Percentiles rank a stretch among this genome's conserved stretches.
Evolutionary conservation across 2,329 filamentous ascomycete species (phyloP).

Genomic region (Trichoderma sp.): DNA sequence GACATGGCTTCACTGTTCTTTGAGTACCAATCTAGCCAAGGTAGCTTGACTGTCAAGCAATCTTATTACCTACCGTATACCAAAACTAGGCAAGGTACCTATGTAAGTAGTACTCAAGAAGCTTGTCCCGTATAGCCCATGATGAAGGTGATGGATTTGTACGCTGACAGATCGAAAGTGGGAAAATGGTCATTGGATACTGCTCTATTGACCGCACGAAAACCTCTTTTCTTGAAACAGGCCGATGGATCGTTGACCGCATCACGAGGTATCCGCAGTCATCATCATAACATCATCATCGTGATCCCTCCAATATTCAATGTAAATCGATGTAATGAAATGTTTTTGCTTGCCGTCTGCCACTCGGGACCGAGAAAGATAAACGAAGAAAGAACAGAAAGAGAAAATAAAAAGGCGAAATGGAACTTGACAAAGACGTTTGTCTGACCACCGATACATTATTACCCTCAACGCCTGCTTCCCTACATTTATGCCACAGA

Average conservation of each 20-base stretch:
- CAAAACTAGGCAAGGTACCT: too few species aligned
- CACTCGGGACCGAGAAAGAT: slow-evolving; percentile 1
- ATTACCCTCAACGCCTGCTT: slow-evolving; percentile 44
- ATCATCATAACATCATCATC: not conserved
- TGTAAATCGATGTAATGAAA: not conserved
- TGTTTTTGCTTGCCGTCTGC: slow-evolving; percentile 22
- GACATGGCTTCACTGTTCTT: not conserved
- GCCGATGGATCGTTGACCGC: too few species aligned
- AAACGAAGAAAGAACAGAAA: not conserved
- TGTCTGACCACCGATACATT: slow-evolving; percentile 41
- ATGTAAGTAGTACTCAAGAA: too few species aligned
- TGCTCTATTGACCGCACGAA: too few species aligned
- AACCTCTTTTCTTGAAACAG: too few species aligned
- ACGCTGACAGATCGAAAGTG: too few species aligned
- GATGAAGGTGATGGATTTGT: too few species aligned
- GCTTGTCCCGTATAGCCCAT: not conserved
- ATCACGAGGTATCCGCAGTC: too few species aligned
- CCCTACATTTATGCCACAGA: slow-evolving; percentile 69
- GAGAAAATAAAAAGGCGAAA: not conserved
- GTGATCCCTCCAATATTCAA: not conserved
- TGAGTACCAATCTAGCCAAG: too few species aligned
- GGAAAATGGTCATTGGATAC: too few species aligned
- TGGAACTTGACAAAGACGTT: slow-evolving; percentile 20
- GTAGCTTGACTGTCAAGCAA: not conserved
- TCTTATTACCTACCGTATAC: too few species aligned